Evolutionary conservation across 2,329 filamentous ascomycete species (phyloP).

Genomic region (Cladobotryum protrusum): DNA sequence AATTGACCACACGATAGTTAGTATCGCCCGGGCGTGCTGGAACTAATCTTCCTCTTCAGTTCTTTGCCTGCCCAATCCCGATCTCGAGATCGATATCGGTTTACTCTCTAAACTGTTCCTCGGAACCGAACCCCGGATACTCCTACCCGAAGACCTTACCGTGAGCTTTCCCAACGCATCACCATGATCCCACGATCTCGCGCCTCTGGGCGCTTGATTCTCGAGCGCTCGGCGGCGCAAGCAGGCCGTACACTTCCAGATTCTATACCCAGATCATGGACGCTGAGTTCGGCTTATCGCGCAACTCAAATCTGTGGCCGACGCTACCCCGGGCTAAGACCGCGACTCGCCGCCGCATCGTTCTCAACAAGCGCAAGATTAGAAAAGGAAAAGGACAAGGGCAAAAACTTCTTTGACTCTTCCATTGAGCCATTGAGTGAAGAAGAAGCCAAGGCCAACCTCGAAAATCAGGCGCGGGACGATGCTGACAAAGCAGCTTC

Average conservation of each 20-base stretch:
- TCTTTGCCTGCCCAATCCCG: not conserved
- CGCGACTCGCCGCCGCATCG: constrained; percentile 22
- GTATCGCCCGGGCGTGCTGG: constrained; percentile 9
- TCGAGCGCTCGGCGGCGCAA: constrained; percentile 29
- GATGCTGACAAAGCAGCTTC: constrained; percentile 40
- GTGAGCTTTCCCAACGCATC: constrained; percentile 4
- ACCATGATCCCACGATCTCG: constrained; percentile 37
- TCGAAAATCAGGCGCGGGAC: constrained; percentile 39
- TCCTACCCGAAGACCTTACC: not conserved
- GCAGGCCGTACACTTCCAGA: constrained; percentile 20
- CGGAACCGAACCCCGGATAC: no score
- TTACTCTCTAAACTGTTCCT: no score
- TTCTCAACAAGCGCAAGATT: constrained; percentile 33
- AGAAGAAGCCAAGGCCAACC: constrained; percentile 47
- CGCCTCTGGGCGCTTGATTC: constrained; percentile 32
- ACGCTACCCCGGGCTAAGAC: constrained; percentile 23
- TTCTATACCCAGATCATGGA: constrained; percentile 22
- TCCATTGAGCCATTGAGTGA: constrained; percentile 43
- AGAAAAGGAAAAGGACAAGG: constrained; percentile 36
- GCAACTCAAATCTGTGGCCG: constrained; percentile 27
- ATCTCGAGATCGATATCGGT: no score
- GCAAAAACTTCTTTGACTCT: constrained; percentile 45
- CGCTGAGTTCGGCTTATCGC: constrained; percentile 21
- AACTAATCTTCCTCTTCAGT: not conserved
- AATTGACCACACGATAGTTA: constrained; percentile 19